Evolutionary conservation across 139 green algal species (phyloP).

Genomic region (Monoraphidium neglectum): DNA sequence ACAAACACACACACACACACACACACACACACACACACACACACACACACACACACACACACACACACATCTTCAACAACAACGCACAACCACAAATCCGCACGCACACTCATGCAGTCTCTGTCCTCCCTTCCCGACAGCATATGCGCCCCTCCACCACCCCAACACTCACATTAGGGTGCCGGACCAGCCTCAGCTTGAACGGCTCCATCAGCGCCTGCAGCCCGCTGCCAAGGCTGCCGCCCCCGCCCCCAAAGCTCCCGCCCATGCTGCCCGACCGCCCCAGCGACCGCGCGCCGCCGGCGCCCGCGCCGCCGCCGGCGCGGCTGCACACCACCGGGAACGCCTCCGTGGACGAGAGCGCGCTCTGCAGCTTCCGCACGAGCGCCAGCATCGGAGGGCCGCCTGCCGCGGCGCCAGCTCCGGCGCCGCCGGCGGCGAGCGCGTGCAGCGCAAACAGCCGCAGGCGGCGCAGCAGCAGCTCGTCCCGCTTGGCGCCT

Average conservation of each 20-base stretch:
- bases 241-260: constrained; percentile 20
- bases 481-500: constrained; percentile 6
- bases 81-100: too few species aligned
- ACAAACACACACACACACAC: too few species aligned
- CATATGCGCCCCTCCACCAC: too few species aligned
- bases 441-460: constrained; percentile 54
- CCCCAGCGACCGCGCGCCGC: not conserved
- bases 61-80: not conserved
- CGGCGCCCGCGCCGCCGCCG: constrained; percentile 11
- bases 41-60: too few species aligned
- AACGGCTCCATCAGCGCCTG: constrained; percentile 85
- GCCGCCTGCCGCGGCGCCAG: not conserved
- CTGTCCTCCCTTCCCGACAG: too few species aligned
- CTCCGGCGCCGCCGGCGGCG: constrained; percentile 14
- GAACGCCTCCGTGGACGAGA: constrained; percentile 79
- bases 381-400: constrained; percentile 69
- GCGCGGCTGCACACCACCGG: constrained; percentile 58
- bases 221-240: constrained; percentile 69
- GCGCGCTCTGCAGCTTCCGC: constrained; percentile 75
- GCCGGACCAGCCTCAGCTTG: constrained; percentile 85
- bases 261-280: constrained; percentile 24
- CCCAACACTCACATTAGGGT: constrained; percentile 8
- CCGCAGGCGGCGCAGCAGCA: constrained; percentile 61
- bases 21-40: too few species aligned
- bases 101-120: too few species aligned